Base-by-base conservation (phyloP, 2,329 filamentous ascomycete species). In the Penicillium concentricum region DNA sequence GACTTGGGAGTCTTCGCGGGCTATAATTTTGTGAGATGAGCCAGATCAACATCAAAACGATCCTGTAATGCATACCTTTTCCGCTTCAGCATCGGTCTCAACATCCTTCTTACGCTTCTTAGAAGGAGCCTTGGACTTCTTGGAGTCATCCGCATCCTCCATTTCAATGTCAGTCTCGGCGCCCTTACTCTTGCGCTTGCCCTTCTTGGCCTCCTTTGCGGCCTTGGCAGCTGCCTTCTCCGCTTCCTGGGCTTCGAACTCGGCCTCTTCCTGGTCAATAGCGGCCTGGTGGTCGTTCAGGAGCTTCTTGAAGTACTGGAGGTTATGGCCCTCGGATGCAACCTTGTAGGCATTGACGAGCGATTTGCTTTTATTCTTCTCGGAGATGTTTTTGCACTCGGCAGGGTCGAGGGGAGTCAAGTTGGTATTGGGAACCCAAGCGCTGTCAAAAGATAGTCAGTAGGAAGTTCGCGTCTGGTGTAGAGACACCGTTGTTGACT, bases 381-480 rank as follows among this genome's bases (percentile, higher is more conserved):
- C 87, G 51, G 89, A 80, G 41, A 85, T 79, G 24, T 87, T 81
- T 51, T 85, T 84, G 61, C 92, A 87, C 26, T 87, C 86, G 51
- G 88, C 86, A 15, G 89, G 79, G 56, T 92, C 87, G 51, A 97
- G 85, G 35, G 91, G 87, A 35, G 86, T 85, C 37, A 99, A 82
- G 57, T 91, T 87, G 22, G 87, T 89, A 75, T 97, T 97, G 59
- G 87, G 84, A 63, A 93, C 90, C 93, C 93, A 99, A 37, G 90
- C 90, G 77, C 94, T 99, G 66, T 56, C 35, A 46, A 42, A 46
- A 26, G 35, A 34, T 26, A 38, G 18, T 39, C 28, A 48, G 41
- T 32, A 42, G 16, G 46, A 32, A 54, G 60, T 56, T 43, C 4
- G 59, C 37, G 43, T 47, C 41, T 30, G 50, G 18, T 20, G 24